Evolutionary conservation across 805 yeast species (phyloP).

Genomic region (Zygosaccharomyces gambellarensis): DNA sequence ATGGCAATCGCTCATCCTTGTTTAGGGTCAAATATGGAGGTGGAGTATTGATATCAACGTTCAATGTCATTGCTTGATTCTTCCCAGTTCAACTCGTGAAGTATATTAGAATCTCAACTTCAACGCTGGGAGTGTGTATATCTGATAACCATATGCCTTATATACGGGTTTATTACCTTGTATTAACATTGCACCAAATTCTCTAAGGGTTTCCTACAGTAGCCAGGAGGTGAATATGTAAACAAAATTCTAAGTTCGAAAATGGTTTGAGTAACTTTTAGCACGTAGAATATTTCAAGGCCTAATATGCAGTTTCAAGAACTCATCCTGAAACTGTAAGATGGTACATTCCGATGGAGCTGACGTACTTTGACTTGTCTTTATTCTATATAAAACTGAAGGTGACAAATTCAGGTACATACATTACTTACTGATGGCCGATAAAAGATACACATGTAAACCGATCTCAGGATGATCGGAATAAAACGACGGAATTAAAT

Average conservation of each 20-base stretch:
- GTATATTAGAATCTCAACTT: background rate
- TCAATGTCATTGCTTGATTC: constrained; percentile 11
- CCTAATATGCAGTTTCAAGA: too few species aligned
- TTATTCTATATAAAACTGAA: too few species aligned
- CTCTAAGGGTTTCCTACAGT: constrained; percentile 10
- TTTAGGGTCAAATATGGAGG: constrained; percentile 30
- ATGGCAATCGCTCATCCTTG: constrained; percentile 33
- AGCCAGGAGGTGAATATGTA: background rate
- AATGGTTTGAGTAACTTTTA: too few species aligned
- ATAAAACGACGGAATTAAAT: too few species aligned
- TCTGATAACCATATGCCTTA: background rate
- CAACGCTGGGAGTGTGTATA: background rate
- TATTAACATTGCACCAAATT: background rate
- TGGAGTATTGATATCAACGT: constrained; percentile 25
- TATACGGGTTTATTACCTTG: background rate
- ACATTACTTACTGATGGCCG: too few species aligned
- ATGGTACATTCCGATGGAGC: too few species aligned
- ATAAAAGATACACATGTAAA: too few species aligned
- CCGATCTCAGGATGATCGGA: too few species aligned
- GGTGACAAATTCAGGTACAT: too few species aligned
- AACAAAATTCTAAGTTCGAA: background rate
- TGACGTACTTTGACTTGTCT: too few species aligned
- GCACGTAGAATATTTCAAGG: too few species aligned
- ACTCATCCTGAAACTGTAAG: too few species aligned
- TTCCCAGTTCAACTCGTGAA: background rate